phyloP scores from a whole-genome alignment of 108 stramenopile species.

The Bacterosira constricta region DNA sequence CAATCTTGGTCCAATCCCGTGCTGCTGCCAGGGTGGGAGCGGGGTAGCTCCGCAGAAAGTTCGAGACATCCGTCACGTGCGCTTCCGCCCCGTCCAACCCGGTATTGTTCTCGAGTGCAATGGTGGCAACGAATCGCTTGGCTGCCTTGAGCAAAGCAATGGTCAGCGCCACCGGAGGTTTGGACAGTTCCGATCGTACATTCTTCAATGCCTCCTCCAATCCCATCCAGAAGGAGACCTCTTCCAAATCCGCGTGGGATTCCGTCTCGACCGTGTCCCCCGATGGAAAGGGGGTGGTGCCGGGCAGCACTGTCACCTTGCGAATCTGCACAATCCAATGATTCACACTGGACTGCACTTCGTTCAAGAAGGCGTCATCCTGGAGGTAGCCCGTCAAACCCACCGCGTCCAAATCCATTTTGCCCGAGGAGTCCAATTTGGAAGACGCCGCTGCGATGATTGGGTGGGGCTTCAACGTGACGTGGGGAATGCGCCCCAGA shows the following conservation, averaged over 20 bases:
- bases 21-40: conserved; percentile 75
- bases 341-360: conserved; percentile 67
- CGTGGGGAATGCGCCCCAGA: conserved; percentile 60
- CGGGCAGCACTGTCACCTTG: conserved; percentile 71
- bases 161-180: conserved; percentile 67
- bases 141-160: conserved; percentile 81
- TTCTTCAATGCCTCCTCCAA: conserved; percentile 60
- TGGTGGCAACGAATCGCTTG: conserved; percentile 90
- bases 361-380: conserved; percentile 81
- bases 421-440: not conserved
- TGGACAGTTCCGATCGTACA: conserved; percentile 63
- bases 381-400: conserved; percentile 51
- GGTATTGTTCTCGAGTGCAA: conserved; percentile 90
- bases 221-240: conserved; percentile 86
- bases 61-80: conserved; percentile 70
- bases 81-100: conserved; percentile 79
- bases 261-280: conserved; percentile 43
- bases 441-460: conserved; percentile 39
- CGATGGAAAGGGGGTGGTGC: conserved; percentile 68
- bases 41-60: conserved; percentile 87
- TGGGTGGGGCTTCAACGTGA: conserved; percentile 56
- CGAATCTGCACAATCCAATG: conserved; percentile 83
- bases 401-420: conserved; percentile 60
- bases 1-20: conserved; percentile 66
- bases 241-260: conserved; percentile 71